Conservation (phyloP, 805 yeast genomes). For the Diddensiella santjacobensis region DNA sequence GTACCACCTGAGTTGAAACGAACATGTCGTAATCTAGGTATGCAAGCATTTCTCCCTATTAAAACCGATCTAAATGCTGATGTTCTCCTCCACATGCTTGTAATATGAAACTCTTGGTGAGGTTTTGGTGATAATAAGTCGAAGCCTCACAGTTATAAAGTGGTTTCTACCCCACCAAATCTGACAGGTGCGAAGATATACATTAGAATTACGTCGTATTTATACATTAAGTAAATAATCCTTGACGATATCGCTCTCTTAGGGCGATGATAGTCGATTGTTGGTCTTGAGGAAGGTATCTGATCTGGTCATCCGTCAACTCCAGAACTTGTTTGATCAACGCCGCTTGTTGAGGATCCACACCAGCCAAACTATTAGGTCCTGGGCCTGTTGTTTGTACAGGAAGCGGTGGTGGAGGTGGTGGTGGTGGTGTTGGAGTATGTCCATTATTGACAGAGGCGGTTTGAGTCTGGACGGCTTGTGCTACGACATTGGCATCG, state of each 20-base stretch:
- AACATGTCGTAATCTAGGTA: no score
- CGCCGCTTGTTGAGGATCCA: constrained; percentile 41
- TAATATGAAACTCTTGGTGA: no score
- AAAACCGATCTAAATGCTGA: no score
- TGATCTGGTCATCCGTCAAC: constrained; percentile 47
- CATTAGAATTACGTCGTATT: no score
- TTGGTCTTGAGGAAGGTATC: constrained; percentile 48
- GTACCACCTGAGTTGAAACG: neutral
- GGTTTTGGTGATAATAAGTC: no score
- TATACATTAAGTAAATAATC: constrained; percentile 15
- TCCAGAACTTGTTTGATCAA: constrained; percentile 48
- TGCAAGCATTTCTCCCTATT: no score
- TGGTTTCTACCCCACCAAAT: no score
- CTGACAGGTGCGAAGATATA: no score
- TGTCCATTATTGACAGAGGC: constrained; percentile 7
- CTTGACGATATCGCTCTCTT: constrained; percentile 23
- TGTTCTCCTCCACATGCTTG: no score
- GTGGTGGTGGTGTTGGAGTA: constrained; percentile 21
- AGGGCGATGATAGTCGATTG: constrained; percentile 29
- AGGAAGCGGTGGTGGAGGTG: constrained; percentile 11
- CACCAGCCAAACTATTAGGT: constrained; percentile 12
- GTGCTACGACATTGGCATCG: constrained; percentile 27
- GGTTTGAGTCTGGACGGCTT: constrained; percentile 20
- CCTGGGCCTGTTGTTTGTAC: neutral
- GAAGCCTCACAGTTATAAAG: no score